phyloP scores from a whole-genome alignment of 192 early-diverging fungal genomes.

The Lobosporangium transversale region DNA sequence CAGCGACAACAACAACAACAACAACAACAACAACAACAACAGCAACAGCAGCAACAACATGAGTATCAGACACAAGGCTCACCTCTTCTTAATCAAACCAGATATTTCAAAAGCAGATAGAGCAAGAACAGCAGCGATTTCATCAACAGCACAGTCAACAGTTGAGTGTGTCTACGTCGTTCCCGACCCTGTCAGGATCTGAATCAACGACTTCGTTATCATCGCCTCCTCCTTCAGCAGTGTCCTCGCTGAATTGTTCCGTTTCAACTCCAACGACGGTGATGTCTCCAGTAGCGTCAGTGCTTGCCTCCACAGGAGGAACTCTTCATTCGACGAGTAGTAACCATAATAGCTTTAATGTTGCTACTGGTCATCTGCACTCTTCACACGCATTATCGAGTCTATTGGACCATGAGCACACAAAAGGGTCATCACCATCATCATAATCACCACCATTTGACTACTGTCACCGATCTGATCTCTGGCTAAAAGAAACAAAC shows the following conservation, averaged over 20 bases:
- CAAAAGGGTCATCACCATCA: too few species aligned
- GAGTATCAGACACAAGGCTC: too few species aligned
- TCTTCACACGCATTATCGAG: constrained; percentile 6
- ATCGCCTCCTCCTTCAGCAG: constrained; percentile 25
- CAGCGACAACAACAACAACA: background rate
- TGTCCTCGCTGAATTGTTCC: constrained; percentile 18
- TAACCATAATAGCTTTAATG: too few species aligned
- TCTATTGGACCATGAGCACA: constrained; percentile 22
- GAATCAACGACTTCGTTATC: constrained; percentile 9
- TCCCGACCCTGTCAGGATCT: constrained; percentile 4
- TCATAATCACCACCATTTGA: too few species aligned
- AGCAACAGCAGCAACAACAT: too few species aligned
- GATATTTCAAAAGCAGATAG: constrained; percentile 45
- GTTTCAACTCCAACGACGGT: constrained; percentile 14
- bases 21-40: too few species aligned
- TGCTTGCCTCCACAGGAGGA: background rate
- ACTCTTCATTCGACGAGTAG: too few species aligned
- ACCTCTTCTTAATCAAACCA: constrained; percentile 33
- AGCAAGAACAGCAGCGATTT: constrained; percentile 39
- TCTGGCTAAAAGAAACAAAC: too few species aligned
- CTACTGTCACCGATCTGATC: too few species aligned
- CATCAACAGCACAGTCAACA: constrained; percentile 31
- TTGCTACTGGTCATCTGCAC: background rate
- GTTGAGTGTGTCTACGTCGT: constrained; percentile 8
- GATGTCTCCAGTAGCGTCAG: constrained; percentile 6